A percentile compares a stretch with the other conserved stretches of the same genome.
Conservation (phyloP, 2,329 filamentous ascomycete species). For the Oidium heveae region DNA sequence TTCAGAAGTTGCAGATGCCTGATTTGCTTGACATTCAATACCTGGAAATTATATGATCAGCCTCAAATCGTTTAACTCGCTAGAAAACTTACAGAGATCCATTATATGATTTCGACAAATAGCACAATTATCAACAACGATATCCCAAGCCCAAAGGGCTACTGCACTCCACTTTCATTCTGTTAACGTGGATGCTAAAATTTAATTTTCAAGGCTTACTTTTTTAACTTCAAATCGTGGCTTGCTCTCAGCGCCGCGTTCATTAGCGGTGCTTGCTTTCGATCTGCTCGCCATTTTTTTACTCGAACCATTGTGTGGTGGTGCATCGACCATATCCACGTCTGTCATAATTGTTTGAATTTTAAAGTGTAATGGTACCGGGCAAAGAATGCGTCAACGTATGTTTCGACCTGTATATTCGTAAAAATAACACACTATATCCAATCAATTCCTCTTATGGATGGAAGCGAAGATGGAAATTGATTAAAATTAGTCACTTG, state of each 20-base stretch:
- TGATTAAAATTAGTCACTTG: no score
- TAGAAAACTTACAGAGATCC: constrained; percentile 54
- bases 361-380: no score
- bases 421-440: no score
- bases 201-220: constrained; percentile 23
- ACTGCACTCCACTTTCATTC: constrained; percentile 76
- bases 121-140: constrained; percentile 96
- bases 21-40: constrained; percentile 97
- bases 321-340: constrained; percentile 85
- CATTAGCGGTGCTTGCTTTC: constrained; percentile 20
- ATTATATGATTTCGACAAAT: constrained; percentile 99
- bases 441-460: no score
- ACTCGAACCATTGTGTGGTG: constrained; percentile 23
- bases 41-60: constrained; percentile 23
- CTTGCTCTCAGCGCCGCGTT: constrained; percentile 41
- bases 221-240: constrained; percentile 99
- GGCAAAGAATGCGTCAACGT: no score
- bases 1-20: constrained; percentile 87
- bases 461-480: no score
- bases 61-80: not conserved
- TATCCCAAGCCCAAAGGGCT: constrained; percentile 97
- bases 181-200: no score
- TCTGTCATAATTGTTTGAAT: constrained; percentile 61
- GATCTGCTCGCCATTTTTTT: constrained; percentile 25
- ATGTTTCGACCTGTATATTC: no score